Evolutionary conservation across 257 asterid genomes (phyloP).

Genomic region (Scutellaria baicalensis): DNA sequence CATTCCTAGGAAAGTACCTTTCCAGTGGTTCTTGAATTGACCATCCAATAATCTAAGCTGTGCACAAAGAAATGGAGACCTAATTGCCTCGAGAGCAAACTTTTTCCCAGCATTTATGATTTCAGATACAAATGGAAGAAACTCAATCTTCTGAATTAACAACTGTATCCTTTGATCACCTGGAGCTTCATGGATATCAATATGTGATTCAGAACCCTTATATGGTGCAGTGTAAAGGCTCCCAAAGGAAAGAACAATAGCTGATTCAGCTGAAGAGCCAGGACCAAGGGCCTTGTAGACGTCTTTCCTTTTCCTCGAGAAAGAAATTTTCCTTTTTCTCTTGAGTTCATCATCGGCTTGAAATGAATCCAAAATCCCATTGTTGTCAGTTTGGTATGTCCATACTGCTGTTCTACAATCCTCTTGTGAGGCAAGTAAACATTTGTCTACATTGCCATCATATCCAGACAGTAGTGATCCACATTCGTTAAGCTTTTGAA

Average conservation of each 20-base stretch:
- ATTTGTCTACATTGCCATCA: constrained; percentile 32
- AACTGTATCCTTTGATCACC: constrained; percentile 47
- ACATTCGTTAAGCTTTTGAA: constrained; percentile 47
- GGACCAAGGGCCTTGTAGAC: constrained; percentile 64
- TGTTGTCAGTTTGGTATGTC: constrained; percentile 56
- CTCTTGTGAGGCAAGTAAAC: constrained; percentile 59
- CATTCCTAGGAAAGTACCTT: constrained; percentile 49
- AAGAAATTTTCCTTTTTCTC: constrained; percentile 65
- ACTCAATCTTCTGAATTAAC: constrained; percentile 52
- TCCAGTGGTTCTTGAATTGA: constrained; percentile 85
- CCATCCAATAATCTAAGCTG: constrained; percentile 92
- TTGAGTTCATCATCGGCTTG: constrained; percentile 81
- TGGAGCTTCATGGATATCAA: constrained; percentile 71
- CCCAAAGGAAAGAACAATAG: constrained; percentile 64
- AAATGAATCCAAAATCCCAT: constrained; percentile 66
- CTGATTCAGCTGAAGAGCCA: constrained; percentile 55
- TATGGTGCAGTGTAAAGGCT: constrained; percentile 79
- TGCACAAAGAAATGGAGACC: constrained; percentile 72
- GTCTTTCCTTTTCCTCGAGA: constrained; percentile 66
- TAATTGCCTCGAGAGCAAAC: constrained; percentile 48
- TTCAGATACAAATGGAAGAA: constrained; percentile 69
- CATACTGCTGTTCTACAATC: constrained; percentile 86
- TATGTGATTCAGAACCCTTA: constrained; percentile 73
- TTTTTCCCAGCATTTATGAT: constrained; percentile 65
- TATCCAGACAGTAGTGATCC: constrained; percentile 74